phyloP scores from a whole-genome alignment of 1,139 yeast genomes.

The Yamadazyma songkhlaensis region DNA sequence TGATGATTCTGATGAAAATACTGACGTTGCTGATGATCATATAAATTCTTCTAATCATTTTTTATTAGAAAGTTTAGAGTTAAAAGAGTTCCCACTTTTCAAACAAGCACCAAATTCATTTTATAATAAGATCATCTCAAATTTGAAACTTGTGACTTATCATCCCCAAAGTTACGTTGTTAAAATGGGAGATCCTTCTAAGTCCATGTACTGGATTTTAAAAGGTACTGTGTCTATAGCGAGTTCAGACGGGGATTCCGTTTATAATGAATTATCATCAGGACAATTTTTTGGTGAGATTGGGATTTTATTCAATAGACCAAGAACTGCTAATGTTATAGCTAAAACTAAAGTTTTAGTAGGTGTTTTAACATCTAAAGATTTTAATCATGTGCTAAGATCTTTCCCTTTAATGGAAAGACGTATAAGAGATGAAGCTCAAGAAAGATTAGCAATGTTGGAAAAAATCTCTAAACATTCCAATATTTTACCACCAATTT shows the following conservation, averaged over 20 bases:
- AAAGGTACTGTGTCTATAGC: slow-evolving; percentile 73
- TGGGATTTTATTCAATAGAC: slow-evolving; percentile 70
- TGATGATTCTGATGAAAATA: neutral
- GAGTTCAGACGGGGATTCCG: slow-evolving; percentile 71
- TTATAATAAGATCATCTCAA: slow-evolving; percentile 56
- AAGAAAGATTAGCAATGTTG: slow-evolving; percentile 68
- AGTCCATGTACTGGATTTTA: slow-evolving; percentile 76
- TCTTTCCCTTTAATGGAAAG: slow-evolving; percentile 65
- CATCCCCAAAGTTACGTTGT: slow-evolving; percentile 69
- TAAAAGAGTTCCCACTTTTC: slow-evolving; percentile 61
- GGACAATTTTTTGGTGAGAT: slow-evolving; percentile 80
- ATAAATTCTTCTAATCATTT: slow-evolving; percentile 35
- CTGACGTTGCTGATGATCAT: neutral
- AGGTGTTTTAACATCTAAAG: slow-evolving; percentile 66
- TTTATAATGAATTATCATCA: slow-evolving; percentile 64
- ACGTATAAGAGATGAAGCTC: slow-evolving; percentile 73
- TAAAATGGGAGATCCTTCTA: slow-evolving; percentile 70
- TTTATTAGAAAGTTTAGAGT: slow-evolving; percentile 27
- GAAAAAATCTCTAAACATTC: slow-evolving; percentile 49
- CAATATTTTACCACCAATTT: slow-evolving; percentile 6
- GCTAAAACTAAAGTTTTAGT: slow-evolving; percentile 64
- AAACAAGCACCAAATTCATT: slow-evolving; percentile 64
- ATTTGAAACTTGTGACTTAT: slow-evolving; percentile 55
- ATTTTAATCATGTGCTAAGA: slow-evolving; percentile 56
- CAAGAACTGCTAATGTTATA: slow-evolving; percentile 78